A percentile compares a stretch with the other conserved stretches of the same genome.
Conservation (phyloP, 2,329 filamentous ascomycete species). For the Fusarium oxysporum region DNA sequence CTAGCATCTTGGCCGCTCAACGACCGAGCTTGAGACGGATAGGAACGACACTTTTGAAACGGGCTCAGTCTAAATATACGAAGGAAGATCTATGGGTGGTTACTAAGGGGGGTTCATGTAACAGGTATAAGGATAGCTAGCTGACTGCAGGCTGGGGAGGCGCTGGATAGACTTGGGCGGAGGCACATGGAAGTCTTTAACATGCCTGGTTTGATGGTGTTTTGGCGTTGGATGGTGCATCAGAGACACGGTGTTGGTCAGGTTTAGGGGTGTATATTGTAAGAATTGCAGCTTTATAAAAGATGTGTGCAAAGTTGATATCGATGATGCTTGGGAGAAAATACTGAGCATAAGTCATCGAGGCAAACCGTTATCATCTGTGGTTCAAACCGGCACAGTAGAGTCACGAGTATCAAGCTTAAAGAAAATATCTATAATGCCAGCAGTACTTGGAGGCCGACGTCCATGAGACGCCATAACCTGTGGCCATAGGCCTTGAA, state of each 20-base stretch:
- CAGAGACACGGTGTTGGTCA: conserved; percentile 44
- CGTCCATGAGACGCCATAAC: not conserved
- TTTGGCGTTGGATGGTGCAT: conserved; percentile 47
- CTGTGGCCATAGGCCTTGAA: not conserved
- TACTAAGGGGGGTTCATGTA: conserved; percentile 9
- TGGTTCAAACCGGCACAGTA: not conserved
- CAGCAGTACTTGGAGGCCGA: not conserved
- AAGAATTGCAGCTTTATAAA: conserved; percentile 18
- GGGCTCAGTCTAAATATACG: conserved; percentile 9
- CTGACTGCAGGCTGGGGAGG: conserved; percentile 10
- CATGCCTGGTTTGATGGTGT: conserved; percentile 40
- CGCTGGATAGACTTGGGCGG: conserved; percentile 30
- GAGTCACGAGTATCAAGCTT: not conserved
- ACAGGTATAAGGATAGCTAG: conserved; percentile 17
- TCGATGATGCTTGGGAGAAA: not conserved
- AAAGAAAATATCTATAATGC: not conserved
- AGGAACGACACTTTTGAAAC: conserved; percentile 9
- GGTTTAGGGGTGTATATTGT: conserved; percentile 30
- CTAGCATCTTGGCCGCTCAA: conserved; percentile 9
- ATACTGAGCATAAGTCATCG: not conserved
- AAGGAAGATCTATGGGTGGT: conserved; percentile 6
- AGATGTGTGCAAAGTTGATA: not conserved
- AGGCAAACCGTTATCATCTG: not conserved
- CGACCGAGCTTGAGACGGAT: conserved; percentile 15
- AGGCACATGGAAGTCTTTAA: conserved; percentile 24